These are phyloP conservation scores for Claviceps fusiformis DNA, from an alignment of 2,329 filamentous ascomycete genomes.

Conservation along the genomic window DNA sequence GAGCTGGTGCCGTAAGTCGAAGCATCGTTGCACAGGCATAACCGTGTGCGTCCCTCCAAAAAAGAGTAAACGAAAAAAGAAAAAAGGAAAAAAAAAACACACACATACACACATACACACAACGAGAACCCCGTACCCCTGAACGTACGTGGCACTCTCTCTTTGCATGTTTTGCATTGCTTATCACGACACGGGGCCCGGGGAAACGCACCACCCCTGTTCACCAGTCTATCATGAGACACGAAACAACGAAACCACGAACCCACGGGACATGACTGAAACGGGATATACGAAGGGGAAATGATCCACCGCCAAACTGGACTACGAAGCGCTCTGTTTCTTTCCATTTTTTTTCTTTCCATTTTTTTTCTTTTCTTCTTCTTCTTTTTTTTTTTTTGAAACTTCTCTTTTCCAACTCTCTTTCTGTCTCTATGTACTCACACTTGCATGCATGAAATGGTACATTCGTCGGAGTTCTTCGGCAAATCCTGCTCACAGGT, in stretches of 20 bases:
- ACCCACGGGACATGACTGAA: background rate
- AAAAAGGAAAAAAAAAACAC: background rate
- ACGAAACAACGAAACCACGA: background rate
- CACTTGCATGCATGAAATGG: background rate
- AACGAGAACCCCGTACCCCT: too few species aligned
- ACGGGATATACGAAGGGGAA: background rate
- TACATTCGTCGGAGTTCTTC: background rate
- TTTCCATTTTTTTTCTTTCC: background rate
- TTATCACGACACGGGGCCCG: too few species aligned
- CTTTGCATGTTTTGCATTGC: too few species aligned
- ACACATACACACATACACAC: background rate
- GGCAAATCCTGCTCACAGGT: too few species aligned
- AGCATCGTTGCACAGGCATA: constrained; percentile 32
- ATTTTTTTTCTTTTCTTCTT: background rate
- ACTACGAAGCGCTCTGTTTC: background rate
- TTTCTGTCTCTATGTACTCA: background rate
- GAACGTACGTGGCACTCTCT: too few species aligned
- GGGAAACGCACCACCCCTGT: too few species aligned
- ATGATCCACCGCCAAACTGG: background rate
- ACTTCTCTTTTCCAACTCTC: background rate
- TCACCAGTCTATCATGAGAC: background rate
- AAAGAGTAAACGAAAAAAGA: background rate
- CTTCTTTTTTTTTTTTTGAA: background rate
- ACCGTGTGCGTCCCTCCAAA: background rate
- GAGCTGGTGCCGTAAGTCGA: constrained; percentile 34